phyloP scores from a whole-genome alignment of 2,329 filamentous ascomycete genomes.

The Dryadomyces sulphureus region DNA sequence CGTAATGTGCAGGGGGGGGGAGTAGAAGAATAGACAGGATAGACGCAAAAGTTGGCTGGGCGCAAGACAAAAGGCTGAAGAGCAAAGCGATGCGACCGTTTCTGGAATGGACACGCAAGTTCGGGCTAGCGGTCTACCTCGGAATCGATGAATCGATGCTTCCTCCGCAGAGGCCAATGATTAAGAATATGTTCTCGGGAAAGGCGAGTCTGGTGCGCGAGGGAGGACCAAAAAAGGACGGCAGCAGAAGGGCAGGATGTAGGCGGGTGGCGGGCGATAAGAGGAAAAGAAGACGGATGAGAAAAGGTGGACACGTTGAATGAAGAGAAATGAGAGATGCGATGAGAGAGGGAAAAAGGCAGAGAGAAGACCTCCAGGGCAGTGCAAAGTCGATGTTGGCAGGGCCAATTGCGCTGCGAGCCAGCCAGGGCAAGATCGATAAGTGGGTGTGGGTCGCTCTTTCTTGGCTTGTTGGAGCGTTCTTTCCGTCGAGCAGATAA shows the following conservation, averaged over 20 bases:
- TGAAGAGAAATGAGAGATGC: not conserved
- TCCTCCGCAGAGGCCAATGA: not conserved
- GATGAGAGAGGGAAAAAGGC: not conserved
- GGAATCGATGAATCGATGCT: too few relatives aligned
- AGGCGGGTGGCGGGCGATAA: not conserved
- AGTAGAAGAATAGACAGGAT: not conserved
- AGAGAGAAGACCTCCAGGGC: not conserved
- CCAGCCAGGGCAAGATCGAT: not conserved
- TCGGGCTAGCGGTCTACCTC: not conserved
- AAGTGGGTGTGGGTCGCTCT: not conserved
- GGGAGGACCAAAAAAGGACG: not conserved
- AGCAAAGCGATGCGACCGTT: not conserved
- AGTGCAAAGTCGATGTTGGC: not conserved
- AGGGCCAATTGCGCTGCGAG: not conserved
- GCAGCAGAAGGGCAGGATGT: not conserved
- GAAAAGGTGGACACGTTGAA: not conserved
- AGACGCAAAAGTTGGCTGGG: not conserved
- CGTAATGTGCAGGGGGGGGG: not conserved
- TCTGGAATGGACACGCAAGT: not conserved
- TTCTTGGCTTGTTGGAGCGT: not conserved
- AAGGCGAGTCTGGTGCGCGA: not conserved
- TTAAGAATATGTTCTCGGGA: not conserved
- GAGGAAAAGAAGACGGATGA: not conserved
- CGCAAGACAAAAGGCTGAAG: not conserved
- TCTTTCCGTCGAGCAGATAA: not conserved